Evolutionary conservation across 768 basidiomycete genomes (phyloP).

Genomic region (Lactifluus hygrophoroides): DNA sequence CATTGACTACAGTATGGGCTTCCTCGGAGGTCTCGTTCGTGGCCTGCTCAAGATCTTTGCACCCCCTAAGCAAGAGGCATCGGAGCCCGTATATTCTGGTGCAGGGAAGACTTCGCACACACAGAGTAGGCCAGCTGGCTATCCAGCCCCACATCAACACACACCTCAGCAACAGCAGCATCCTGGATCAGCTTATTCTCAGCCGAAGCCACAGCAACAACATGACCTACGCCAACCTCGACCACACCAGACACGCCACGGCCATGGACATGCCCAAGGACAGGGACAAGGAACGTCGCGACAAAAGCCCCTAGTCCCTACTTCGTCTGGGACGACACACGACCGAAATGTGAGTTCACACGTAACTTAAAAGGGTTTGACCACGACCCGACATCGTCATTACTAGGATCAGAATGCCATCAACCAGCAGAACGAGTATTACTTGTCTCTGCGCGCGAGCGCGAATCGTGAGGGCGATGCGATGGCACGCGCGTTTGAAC

Average conservation of each 20-base stretch:
- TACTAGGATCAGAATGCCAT: conserved; percentile 44
- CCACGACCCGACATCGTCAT: neutral
- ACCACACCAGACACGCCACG: conserved; percentile 20
- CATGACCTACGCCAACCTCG: conserved; percentile 11
- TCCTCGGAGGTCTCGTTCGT: neutral
- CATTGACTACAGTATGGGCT: neutral
- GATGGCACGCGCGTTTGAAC: conserved; percentile 64
- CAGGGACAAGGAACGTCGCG: too few species aligned
- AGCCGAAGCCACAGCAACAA: conserved; percentile 11
- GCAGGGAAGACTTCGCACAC: neutral
- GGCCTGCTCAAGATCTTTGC: conserved; percentile 6
- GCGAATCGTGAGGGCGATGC: conserved; percentile 74
- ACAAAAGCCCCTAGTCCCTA: neutral
- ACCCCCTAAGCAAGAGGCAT: neutral
- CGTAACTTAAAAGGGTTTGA: neutral
- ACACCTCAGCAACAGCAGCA: conserved; percentile 14
- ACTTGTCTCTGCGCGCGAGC: conserved; percentile 57
- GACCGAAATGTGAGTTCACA: conserved; percentile 12
- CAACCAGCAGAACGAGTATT: conserved; percentile 65
- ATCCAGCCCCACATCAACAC: too few species aligned
- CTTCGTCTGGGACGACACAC: neutral
- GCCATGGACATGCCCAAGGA: conserved; percentile 11
- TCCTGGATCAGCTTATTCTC: conserved; percentile 1
- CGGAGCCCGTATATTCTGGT: neutral
- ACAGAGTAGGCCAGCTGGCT: neutral